Base-by-base conservation (phyloP, 2,329 filamentous ascomycete genomes). In the Apiospora koreana region DNA sequence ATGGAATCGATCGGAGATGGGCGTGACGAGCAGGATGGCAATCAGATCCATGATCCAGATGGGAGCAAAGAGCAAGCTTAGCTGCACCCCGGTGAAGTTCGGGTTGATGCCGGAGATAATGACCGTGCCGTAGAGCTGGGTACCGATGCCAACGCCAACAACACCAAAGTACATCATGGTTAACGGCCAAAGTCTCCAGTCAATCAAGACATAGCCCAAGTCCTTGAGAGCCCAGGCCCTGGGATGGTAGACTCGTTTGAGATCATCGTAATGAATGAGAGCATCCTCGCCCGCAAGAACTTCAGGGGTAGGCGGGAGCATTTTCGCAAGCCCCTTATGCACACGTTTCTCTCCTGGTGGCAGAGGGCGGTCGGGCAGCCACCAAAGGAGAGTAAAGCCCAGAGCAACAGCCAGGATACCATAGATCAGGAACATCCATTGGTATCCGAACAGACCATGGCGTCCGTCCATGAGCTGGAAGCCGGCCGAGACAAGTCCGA, bases 41-140 rank as follows among this genome's bases (percentile, higher is more conserved):
- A 95, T 91, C 46, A 97, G 87, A 78, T 97, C 94, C 91, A 94
- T 94, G 75, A 97, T 92, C 94, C 94, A 97, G 77, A 97, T 97
- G 0, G 94, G 94, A 1, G 94, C 94, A 77, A 94, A 95, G 38
- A 97, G 86, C 76, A 97, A 83, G 82, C 93, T 95, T 72, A 97
- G 86, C 73, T 93, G 86, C 41, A 97, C 88, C 35, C 89, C 89
- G 2, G 88, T 93, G 71, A 97, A 90, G 0, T 83, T 82, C 0
- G 93, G 89, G 77, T 95, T 90, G 77, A 96, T 96, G 12, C 90
- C 89, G 21, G 88, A 86, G 76, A 97, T 96, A 76, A 97, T 97
- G 74, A 97, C 89, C 2, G 92, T 95, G 42, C 92, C 93, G 78
- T 97, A 97, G 65, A 93, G 89, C 81, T 97, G 94, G 0, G 94